phyloP scores from a whole-genome alignment of 2,329 filamentous ascomycete genomes.

The Sporothrix euskadiensis region DNA sequence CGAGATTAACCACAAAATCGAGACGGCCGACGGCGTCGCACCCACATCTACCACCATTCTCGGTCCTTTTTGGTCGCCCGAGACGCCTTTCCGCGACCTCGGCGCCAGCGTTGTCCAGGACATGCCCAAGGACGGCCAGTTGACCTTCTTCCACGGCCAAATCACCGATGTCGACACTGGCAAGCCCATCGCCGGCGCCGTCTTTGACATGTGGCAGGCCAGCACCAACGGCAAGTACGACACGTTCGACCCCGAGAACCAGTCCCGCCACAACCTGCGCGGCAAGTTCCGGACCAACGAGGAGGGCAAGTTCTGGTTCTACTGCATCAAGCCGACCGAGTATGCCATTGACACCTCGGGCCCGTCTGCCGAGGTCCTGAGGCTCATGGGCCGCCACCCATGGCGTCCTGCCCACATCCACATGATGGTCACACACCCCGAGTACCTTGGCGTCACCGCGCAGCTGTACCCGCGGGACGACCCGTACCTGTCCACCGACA shows the following conservation, averaged over 20 bases:
- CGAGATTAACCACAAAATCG: constrained; percentile 73
- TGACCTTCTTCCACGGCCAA: constrained; percentile 59
- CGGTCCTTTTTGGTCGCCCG: constrained; percentile 78
- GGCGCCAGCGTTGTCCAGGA: constrained; percentile 64
- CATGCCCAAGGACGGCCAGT: constrained; percentile 46
- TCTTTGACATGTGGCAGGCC: constrained; percentile 75
- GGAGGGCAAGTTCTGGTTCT: constrained; percentile 62
- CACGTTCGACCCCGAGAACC: constrained; percentile 67
- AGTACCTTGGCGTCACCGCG: constrained; percentile 63
- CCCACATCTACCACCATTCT: constrained; percentile 77
- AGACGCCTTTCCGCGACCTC: constrained; percentile 69
- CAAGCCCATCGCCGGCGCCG: constrained; percentile 63
- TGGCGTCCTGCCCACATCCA: constrained; percentile 63
- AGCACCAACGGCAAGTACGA: constrained; percentile 69
- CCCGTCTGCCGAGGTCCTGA: constrained; percentile 52
- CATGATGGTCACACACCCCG: constrained; percentile 53
- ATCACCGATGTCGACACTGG: constrained; percentile 60
- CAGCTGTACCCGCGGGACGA: constrained; percentile 66
- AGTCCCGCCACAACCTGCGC: constrained; percentile 63
- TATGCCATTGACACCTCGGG: constrained; percentile 49
- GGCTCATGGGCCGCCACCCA: constrained; percentile 56
- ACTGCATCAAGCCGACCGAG: constrained; percentile 56
- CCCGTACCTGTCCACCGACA: constrained; percentile 53
- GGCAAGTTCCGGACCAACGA: constrained; percentile 65
- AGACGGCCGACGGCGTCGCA: constrained; percentile 48